Base-by-base conservation (phyloP, 2,329 filamentous ascomycete species). In the Hyphodiscus sp. region DNA sequence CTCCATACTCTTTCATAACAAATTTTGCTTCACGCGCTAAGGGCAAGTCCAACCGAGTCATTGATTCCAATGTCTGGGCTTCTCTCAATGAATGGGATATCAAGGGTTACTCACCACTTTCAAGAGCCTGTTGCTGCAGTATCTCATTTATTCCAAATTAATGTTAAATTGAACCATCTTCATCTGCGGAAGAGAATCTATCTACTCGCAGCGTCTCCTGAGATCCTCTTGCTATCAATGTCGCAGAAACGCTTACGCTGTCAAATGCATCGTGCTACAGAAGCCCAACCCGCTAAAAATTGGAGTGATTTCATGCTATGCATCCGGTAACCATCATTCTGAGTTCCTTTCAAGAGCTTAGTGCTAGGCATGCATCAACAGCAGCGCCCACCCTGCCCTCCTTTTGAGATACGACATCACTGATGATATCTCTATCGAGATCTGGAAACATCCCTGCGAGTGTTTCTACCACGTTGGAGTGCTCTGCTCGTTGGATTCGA, bases 371-470 rank as follows among this genome's bases (percentile, higher is more conserved):
- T 47, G 88, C 89, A 71, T 94, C 89, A 42, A 94, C 89, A n/a
- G 89, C 89, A 62, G 90, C 74, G 41, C 88, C 88, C 64, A 94
- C 88, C 70, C 88, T 83, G 68, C 94, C 95, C 71, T 96, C 86
- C 73, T 99, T 96, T 74, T 95, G 83, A 69, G 92, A 85, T 23
- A 99, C 94, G 42, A 99, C 94, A 73, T 99, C 94, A 65, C 91
- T 91, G 67, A 99, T 97, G 41, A 99, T 81, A 47, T 99, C 95
- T 65, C 84, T 83, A 69, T 99, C 94, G 49, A 99, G 75, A 67
- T 95, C 91, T 0, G 94, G 94, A 69, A 99, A 99, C 94, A 99
- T 99, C 63, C 90, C 87, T 47, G 89, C 85, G 53, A 99, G 74
- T 38, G 94, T 97, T 72, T 97, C 94, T 2, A 97, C 92, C 8